phyloP scores from a whole-genome alignment of 2,329 filamentous ascomycete species.

The Biscogniauxia mediterranea region DNA sequence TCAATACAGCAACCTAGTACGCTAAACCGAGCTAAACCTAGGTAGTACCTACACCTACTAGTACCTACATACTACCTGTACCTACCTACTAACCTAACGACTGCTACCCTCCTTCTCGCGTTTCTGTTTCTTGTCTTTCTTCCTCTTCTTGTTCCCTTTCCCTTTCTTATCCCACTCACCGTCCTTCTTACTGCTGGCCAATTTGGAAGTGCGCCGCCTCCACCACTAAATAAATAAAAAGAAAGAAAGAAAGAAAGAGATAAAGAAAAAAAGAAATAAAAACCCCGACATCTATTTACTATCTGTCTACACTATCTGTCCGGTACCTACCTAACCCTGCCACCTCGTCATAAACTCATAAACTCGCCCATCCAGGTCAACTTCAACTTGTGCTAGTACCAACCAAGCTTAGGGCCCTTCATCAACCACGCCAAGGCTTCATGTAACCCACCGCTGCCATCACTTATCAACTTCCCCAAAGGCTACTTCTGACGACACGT shows the following conservation, averaged over 20 bases:
- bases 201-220: no score
- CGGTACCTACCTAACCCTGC: neutral
- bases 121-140: no score
- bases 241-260: neutral
- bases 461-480: constrained; percentile 7
- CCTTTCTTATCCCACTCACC: neutral
- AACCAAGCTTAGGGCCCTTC: constrained; percentile 25
- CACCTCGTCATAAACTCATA: constrained; percentile 4
- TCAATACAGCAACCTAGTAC: neutral
- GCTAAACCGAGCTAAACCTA: no score
- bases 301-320: neutral
- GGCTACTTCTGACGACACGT: constrained; percentile 22
- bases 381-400: constrained; percentile 19
- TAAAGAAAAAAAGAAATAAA: neutral
- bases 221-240: no score
- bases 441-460: constrained; percentile 11
- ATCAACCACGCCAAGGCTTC: constrained; percentile 23
- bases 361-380: neutral
- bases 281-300: neutral
- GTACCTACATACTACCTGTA: neutral
- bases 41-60: neutral
- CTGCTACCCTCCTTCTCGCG: neutral
- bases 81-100: no score
- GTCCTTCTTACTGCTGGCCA: neutral
- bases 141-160: neutral